Evolutionary conservation across 345 rosid species (phyloP), one percentile per base, ranked within the genome.

Genomic region (Euphorbia pulcherrima): DNA sequence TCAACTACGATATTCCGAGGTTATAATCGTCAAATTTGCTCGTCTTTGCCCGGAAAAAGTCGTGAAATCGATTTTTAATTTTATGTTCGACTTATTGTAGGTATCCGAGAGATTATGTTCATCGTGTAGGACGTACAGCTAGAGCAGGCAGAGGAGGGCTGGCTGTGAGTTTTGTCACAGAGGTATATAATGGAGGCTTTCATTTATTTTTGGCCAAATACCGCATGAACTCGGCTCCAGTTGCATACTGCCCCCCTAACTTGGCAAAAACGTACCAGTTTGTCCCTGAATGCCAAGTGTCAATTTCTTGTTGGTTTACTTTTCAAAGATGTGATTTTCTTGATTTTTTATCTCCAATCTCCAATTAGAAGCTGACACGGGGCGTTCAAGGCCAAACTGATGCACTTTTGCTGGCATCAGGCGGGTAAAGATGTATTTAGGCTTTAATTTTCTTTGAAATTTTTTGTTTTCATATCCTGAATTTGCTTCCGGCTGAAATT

Each of bases 91-190:
- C 14, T 44, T 28, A 16, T 62, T 79, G 70, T 79, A 94, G 99
- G 84, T 79, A 72, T 77, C 86, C 96, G 6, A 87, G 90, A 72
- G 99, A 94, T 78, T 94, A 94, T 75, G 92, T 88, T 56, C 99
- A 94, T 82, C 97, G 95, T 75, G 99, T 91, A 18, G 96, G 99
- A 37, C 95, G 97, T 81, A 94, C 99, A 40, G 97, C 99, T 63
- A 88, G 97, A 81, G 99, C 99, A 74, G 96, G 99, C 65, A 82
- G 97, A 83, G 92, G 85, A 74, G 97, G 99, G 27, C 72, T 88
- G 74, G 92, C 99, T 67, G 70, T 91, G 57, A 94, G 96, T 82
- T 81, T 94, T 68, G 72, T 89, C 68, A 81, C 95, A 14, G 81
- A 89, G 93, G 98, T 90, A 80, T 74, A 10, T 48, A 18, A 35